Base-by-base conservation (phyloP, 2,329 filamentous ascomycete genomes). In the Fusarium sp. region DNA sequence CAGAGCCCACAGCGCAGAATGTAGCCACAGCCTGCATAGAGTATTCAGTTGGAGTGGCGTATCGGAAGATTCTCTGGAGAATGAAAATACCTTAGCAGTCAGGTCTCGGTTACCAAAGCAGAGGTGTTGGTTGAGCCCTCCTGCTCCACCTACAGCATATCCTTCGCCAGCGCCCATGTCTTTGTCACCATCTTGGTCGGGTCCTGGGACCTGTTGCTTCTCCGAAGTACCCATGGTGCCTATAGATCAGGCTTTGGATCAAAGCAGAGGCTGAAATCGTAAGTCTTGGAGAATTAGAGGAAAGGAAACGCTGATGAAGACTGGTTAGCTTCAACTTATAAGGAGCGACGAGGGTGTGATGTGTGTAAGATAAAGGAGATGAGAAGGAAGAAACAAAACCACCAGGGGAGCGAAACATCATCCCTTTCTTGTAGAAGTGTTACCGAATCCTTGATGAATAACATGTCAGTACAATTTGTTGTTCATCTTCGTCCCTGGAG, bases 1-100 rank as follows among this genome's bases (percentile, higher is more conserved):
- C 75, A 2, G 75, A 75, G 5, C 53, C 67, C 14, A 75, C 52
- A 7, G 75, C 74, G n/a, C n/a, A 40, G n/a, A 19, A 19, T 20
- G 37, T 20, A 40, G 37, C 37, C 15, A 17, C 37, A 40, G 17
- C 37, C 17, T 40, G 37, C 37, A 40, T 40, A 40, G 10, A 40
- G 13, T 40, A 40, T 40, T 40, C 37, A 19, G 37, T 40, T 17
- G 37, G 6, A 17, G 37, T 40, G n/a, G 37, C 37, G 19, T 40
- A 40, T 17, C 19, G 17, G 17, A 40, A 40, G 47, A 51, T 51
- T 35, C 49, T 56, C 48, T 26, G 61, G 54, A 19, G 67, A 67
- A 49, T 68, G 26, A 11, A 70, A 7, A 19, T 56, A 24, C 70
- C 68, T 40, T 17, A 40, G 37, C 8, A 40, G 15, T 40, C 7